Base-by-base conservation (phyloP, 2,329 filamentous ascomycete genomes). In the Scytalidium sp. region DNA sequence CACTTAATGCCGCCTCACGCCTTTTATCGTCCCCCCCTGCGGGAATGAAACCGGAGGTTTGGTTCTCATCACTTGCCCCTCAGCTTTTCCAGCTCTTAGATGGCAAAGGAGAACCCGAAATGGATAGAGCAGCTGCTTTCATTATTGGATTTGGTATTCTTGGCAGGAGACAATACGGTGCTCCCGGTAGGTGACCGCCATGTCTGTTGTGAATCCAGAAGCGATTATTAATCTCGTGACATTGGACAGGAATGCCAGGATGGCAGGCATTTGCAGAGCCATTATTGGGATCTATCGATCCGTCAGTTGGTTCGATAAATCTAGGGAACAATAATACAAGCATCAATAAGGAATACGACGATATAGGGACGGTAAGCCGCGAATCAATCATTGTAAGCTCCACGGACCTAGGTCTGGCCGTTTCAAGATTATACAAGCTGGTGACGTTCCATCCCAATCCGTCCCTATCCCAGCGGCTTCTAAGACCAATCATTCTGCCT, bases 121-220 rank as follows among this genome's bases (percentile, higher is more conserved):
- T 86, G 49, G 74, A 75, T 43, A 81, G 75, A 60, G 81, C 76
- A 10, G 79, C 81, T 10, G 74, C 80, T 0, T 83, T 83, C 56
- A 75, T 86, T 17, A 82, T 86, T 54, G 81, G 81, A 1, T 85
- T 81, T 59, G 85, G 86, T 0, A 81, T 90, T 17, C 64, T 90
- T 8, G 85, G 83, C 2, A 80, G 78, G 50, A 84, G 76, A 58
- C 72, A 78, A 21, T 81, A 75, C 45, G 86, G 86, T 10, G 83
- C 84, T 6, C 84, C 84, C 44, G 83, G 83, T 67, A 71, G 56
- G 55, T 53, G 59, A 11, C 23, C n/a, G n/a, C 17, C 54, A 60
- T 32, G n/a, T 3, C 43, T 42, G n/a, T 45, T 43, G 19, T 3
- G 11, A 11, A 41, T 20, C 9, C n/a, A 11, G 3, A 27, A 9